Base-by-base conservation (phyloP, 805 yeast genomes). In the Torulaspora gathmanii region DNA sequence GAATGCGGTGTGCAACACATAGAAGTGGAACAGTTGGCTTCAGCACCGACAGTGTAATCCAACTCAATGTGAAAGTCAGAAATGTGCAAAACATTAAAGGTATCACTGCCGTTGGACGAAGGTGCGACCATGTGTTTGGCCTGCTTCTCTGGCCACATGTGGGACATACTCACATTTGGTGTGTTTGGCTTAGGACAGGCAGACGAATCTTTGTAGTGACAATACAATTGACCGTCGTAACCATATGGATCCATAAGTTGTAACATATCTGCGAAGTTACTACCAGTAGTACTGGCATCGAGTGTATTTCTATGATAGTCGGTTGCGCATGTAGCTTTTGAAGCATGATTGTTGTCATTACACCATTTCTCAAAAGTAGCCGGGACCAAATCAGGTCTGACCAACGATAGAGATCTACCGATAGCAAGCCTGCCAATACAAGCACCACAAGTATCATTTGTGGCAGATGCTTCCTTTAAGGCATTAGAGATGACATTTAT, bases 31-130 rank as follows among this genome's bases (percentile, higher is more conserved):
- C 83, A 78, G 55, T 79, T 78, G n/a, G 75, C 75, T 59, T 79
- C 85, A 4, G 75, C 60, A 26, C 82, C 83, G 10, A 76, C 64
- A 17, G 69, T 60, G 60, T 75, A 79, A 50, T 77, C 76, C 44
- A 75, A 61, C 57, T 81, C 78, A 37, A 80, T 63, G 61, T 83
- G 88, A 63, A 82, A 78, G 57, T 83, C 89, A 15, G 83, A 74
- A 26, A 83, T 55, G 53, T 83, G 90, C 49, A 83, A 67, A 4
- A 80, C 87, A 47, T 80, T 77, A 46, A 75, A 62, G 41, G 78
- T 73, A 46, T 70, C 70, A 52, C 73, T 68, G 45, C 65, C 68
- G 37, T 68, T 64, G 47, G 63, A 74, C 49, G 64, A 74, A 55
- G 62, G 78, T 57, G 68, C 75, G 46, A 61, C 74, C 50, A 64